Percentiles rank a stretch among this genome's conserved stretches.
Conservation (phyloP, 208 protist genomes). For the Vickermania ingenoplastis region DNA sequence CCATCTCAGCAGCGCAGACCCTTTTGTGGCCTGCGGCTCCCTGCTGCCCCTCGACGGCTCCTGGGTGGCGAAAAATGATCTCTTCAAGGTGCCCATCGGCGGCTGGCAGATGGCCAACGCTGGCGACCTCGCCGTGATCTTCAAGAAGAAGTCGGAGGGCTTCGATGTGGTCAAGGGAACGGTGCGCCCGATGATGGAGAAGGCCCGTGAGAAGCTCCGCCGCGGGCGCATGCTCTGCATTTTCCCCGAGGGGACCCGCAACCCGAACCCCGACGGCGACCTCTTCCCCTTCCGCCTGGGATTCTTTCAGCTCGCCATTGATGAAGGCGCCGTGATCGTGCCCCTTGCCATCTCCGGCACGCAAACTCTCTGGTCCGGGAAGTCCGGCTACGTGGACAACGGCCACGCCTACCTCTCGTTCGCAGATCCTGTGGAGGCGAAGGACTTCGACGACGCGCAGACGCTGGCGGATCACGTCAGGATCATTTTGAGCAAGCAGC, state of each 20-base stretch:
- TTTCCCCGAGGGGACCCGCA: constrained; percentile 79
- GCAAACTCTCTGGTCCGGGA: constrained; percentile 58
- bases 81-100: constrained; percentile 80
- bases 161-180: constrained; percentile 76
- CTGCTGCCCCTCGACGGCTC: constrained; percentile 61
- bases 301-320: constrained; percentile 69
- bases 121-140: constrained; percentile 64
- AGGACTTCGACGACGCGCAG: constrained; percentile 50
- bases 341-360: constrained; percentile 74
- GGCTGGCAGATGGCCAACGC: constrained; percentile 73
- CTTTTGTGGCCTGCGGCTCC: constrained; percentile 62
- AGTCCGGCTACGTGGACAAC: constrained; percentile 36
- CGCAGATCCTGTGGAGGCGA: constrained; percentile 56
- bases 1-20: constrained; percentile 71
- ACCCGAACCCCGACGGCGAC: constrained; percentile 42
- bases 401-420: constrained; percentile 61
- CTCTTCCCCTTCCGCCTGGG: constrained; percentile 70
- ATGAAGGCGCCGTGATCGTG: constrained; percentile 71
- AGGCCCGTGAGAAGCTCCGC: constrained; percentile 43
- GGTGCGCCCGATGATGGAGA: constrained; percentile 73
- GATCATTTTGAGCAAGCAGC: constrained; percentile 49
- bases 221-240: constrained; percentile 74
- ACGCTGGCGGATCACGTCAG: constrained; percentile 50
- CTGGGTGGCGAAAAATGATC: constrained; percentile 69
- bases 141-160: constrained; percentile 59